Evolutionary conservation across 805 yeast species (phyloP), one percentile per base, ranked within the genome.

Genomic region (Pichia cabralensis): DNA sequence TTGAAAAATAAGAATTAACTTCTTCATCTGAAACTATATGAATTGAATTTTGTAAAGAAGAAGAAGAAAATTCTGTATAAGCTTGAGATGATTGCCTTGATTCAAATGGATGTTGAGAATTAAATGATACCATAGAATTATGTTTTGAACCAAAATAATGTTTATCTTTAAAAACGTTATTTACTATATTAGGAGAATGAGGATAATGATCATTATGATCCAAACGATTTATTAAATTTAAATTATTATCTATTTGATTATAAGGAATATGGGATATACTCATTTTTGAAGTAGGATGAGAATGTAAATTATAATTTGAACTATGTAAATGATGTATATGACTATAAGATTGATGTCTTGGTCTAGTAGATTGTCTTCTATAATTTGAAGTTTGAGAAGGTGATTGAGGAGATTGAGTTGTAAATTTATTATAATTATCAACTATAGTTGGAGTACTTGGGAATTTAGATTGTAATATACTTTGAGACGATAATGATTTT

Each of bases 21-120:
- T 53, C 58, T 18, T 51, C 55, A 9, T 41, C 31, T 3, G 52
- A 34, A 3, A 56, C 45, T 12, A 53, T 23, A 29, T 47, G 45
- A 8, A 49, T 23, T 1, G 50, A 40, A 24, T 27, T 27, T 6
- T 29, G 22, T 15, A 20, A 15, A 2, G 38, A 27, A 3, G 21
- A 18, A 3, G 35, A 22, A 3, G 39, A 30, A 8, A 14, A 34
- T 3, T 42, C 45, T 1, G 45, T 38, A 10, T 26, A 22, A 10
- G 43, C 37, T 25, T 44, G 41, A 8, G 46, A 43, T 8, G 39
- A 33, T 23, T 43, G 46, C 17, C 46, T 40, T 13, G 43, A 42
- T 13, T 23, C 29, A 8, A 14, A 17, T 5, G 12, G 16, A 9
- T 24, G 36, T 10, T 13, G 24, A 4, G 35, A 23, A 12, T 21